Conservation (phyloP, 257 asterid species). For the Solanum sitiens region DNA sequence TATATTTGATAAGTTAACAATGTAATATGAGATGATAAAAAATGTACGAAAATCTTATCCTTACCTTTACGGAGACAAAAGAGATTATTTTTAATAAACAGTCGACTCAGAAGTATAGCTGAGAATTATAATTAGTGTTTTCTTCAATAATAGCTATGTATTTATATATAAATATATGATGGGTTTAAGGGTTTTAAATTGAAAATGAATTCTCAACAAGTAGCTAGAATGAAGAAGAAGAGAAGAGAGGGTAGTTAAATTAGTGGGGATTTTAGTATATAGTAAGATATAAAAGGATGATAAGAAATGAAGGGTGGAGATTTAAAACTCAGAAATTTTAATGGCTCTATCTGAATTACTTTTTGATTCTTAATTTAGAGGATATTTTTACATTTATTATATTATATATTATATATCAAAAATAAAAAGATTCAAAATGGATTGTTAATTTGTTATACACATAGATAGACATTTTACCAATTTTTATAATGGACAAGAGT, state of each 20-base stretch:
- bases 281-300: constrained; percentile 18
- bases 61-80: neutral
- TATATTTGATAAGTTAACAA: too few relatives aligned
- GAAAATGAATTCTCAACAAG: neutral
- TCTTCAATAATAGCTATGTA: neutral
- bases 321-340: constrained; percentile 51
- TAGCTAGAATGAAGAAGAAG: neutral
- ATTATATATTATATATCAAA: neutral
- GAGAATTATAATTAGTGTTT: neutral
- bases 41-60: neutral
- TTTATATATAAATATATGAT: too few relatives aligned
- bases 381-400: neutral
- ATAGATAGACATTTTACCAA: neutral
- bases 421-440: neutral
- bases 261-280: neutral
- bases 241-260: neutral
- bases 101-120: neutral
- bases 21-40: too few relatives aligned
- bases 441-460: neutral
- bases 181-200: neutral
- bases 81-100: neutral
- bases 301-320: constrained; percentile 97
- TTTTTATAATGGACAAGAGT: neutral
- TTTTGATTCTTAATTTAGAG: neutral
- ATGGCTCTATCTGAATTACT: neutral